Base-by-base conservation (phyloP, 2,329 filamentous ascomycete genomes). In the Neodidymelliopsis sp. region DNA sequence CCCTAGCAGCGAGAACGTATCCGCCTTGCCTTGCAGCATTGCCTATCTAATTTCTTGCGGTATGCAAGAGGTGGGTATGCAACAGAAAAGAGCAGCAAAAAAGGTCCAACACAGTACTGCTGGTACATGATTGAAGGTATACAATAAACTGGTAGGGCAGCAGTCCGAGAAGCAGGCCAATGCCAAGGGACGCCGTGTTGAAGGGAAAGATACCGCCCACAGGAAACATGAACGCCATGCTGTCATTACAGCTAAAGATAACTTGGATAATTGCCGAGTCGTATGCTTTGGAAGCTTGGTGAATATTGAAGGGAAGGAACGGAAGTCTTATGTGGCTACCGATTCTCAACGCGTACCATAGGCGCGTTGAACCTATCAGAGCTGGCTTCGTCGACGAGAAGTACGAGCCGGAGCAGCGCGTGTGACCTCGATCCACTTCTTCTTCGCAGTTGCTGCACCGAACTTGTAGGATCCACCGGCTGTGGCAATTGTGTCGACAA, bases 381-480 rank as follows among this genome's bases (percentile, higher is more conserved):
- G 35, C 13, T 20, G 10, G 10, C 31, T 34, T 18, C 31, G 46
- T 35, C 37, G 22, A 28, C 41, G 34, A 24, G 19, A 31, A 4
- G 35, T 16, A 4, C 23, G 42, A 13, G 18, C n/a, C 10, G 7
- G 41, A 23, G 27, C 62, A 30, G 29, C 9, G 15, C 35, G 40
- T n/a, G 40, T 42, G 10, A 64, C 20, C 63, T 84, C 78, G 12
- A 74, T 67, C 79, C 81, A 86, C 71, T 84, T 85, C 71, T 82
- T 84, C 67, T 84, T 84, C 60, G 82, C 84, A 0, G 84, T 85
- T 2, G 82, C 78, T 57, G 83, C 81, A 2, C 82, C 83, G 60
- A 85, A 86, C 24, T 75, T 74, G 61, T 86, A 86, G 2, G 78
- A 79, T 6, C 81, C 82, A 2, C 81, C 81, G 33, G 79, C 65